Percentiles rank a stretch among this genome's conserved stretches.
Evolutionary conservation across 2,329 filamentous ascomycete genomes (phyloP).

Genomic region (Metarhizium album): DNA sequence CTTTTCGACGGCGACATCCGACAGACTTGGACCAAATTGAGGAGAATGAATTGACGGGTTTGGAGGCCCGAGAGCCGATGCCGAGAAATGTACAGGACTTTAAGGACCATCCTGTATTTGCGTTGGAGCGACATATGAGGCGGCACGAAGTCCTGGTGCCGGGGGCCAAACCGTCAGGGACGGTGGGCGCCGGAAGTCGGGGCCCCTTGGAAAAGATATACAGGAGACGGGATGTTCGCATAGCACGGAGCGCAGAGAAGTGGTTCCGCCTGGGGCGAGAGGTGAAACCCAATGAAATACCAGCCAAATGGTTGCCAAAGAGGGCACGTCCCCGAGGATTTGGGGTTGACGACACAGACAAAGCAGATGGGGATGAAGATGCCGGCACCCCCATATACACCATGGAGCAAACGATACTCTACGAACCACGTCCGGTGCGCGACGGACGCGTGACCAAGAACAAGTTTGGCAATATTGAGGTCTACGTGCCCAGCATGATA

Average conservation of each 20-base stretch:
- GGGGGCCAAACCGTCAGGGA: slow-evolving; percentile 60
- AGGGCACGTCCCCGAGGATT: slow-evolving; percentile 23
- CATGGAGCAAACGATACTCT: slow-evolving; percentile 57
- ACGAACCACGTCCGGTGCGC: slow-evolving; percentile 65
- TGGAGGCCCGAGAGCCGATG: slow-evolving; percentile 69
- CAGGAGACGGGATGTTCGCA: slow-evolving; percentile 67
- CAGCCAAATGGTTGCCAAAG: slow-evolving; percentile 61
- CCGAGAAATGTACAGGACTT: slow-evolving; percentile 80
- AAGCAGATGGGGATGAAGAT: slow-evolving; percentile 17
- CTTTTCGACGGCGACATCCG: slow-evolving; percentile 29
- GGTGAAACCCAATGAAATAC: slow-evolving; percentile 67
- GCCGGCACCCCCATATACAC: slow-evolving; percentile 48
- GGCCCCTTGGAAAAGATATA: slow-evolving; percentile 66
- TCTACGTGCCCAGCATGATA: slow-evolving; percentile 88
- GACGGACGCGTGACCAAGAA: slow-evolving; percentile 77
- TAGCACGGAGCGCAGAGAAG: slow-evolving; percentile 68
- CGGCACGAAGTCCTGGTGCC: slow-evolving; percentile 75
- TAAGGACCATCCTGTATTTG: slow-evolving; percentile 74
- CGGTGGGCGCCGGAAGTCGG: slow-evolving; percentile 57
- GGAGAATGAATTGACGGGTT: slow-evolving; percentile 60
- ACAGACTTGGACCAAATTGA: slow-evolving; percentile 76
- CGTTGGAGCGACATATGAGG: slow-evolving; percentile 73
- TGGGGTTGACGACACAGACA: slow-evolving; percentile 17
- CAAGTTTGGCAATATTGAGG: slow-evolving; percentile 84
- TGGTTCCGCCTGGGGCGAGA: slow-evolving; percentile 86